These are phyloP conservation scores for Blastomyces percursus DNA, from an alignment of 2,329 filamentous ascomycete species.

Conservation along the genomic window DNA sequence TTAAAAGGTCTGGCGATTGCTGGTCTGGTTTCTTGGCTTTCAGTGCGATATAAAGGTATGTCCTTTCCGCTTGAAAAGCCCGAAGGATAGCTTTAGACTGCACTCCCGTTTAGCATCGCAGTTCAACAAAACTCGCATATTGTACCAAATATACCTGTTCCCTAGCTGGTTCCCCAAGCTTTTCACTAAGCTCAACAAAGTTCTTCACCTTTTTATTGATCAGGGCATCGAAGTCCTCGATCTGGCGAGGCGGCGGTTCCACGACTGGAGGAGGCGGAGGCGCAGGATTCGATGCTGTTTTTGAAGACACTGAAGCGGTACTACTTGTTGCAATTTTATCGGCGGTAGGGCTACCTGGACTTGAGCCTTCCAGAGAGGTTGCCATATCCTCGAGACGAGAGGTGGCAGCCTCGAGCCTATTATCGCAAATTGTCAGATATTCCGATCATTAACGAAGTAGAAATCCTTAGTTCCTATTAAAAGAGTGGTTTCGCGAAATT, in stretches of 20 bases:
- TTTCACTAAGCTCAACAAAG: slow-evolving; percentile 66
- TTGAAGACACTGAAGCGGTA: slow-evolving; percentile 17
- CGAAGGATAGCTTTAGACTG: slow-evolving; percentile 47
- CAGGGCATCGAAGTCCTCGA: slow-evolving; percentile 79
- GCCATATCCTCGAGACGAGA: slow-evolving; percentile 95
- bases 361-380: slow-evolving; percentile 50
- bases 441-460: slow-evolving; percentile 34
- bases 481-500: slow-evolving; percentile 28
- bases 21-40: slow-evolving; percentile 87
- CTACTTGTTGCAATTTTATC: slow-evolving; percentile 25
- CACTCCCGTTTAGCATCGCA: not conserved
- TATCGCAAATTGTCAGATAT: slow-evolving; percentile 24
- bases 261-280: slow-evolving; percentile 35
- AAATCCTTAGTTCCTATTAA: not conserved
- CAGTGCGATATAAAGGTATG: slow-evolving; percentile 75
- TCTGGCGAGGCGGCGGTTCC: slow-evolving; percentile 59
- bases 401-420: slow-evolving; percentile 90
- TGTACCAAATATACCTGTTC: slow-evolving; percentile 55
- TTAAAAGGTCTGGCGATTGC: slow-evolving; percentile 61
- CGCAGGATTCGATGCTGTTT: slow-evolving; percentile 21
- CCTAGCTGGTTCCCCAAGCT: slow-evolving; percentile 64
- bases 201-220: slow-evolving; percentile 62
- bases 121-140: slow-evolving; percentile 21
- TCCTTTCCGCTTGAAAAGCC: slow-evolving; percentile 74
- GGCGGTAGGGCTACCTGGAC: slow-evolving; percentile 26